These are phyloP conservation scores for Fusarium vanettenii DNA, from an alignment of 2,329 filamentous ascomycete species.

Conservation along the genomic window DNA sequence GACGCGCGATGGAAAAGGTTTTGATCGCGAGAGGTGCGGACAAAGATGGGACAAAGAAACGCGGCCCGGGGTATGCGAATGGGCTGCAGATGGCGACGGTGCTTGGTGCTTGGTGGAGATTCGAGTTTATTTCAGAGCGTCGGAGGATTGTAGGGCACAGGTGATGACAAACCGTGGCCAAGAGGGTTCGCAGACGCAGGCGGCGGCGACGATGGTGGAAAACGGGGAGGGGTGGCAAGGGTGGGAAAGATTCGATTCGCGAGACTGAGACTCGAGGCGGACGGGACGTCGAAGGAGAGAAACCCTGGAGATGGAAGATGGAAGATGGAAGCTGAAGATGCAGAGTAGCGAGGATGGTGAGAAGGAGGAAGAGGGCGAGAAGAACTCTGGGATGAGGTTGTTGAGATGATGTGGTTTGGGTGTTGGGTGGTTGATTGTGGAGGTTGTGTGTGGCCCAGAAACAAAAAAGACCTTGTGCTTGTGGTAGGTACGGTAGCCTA, in stretches of 20 bases:
- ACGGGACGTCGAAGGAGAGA: slow-evolving; percentile 27
- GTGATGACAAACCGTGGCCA: slow-evolving; percentile 39
- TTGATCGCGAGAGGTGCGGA: slow-evolving; percentile 28
- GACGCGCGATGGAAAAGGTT: slow-evolving; percentile 32
- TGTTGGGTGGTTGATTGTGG: slow-evolving; percentile 21
- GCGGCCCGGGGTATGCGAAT: slow-evolving; percentile 4
- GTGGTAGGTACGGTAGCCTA: neutral
- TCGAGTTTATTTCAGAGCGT: slow-evolving; percentile 11
- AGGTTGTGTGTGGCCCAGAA: slow-evolving; percentile 15
- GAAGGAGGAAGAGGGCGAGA: slow-evolving; percentile 13
- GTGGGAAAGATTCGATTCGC: slow-evolving; percentile 17
- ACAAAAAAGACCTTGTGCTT: slow-evolving; percentile 19
- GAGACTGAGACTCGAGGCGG: slow-evolving; percentile 3
- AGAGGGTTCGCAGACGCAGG: slow-evolving; percentile 37
- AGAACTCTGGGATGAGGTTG: slow-evolving; percentile 27
- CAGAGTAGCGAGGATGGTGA: slow-evolving; percentile 15
- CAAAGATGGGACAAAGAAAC: slow-evolving; percentile 15
- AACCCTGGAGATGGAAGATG: slow-evolving; percentile 14
- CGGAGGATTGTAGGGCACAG: slow-evolving; percentile 33
- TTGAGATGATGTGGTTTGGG: slow-evolving; percentile 36
- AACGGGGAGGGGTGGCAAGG: slow-evolving; percentile 39
- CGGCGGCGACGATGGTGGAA: slow-evolving; percentile 29
- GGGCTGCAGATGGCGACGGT: slow-evolving; percentile 25
- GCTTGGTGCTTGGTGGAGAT: slow-evolving; percentile 25
- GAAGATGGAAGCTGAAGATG: slow-evolving; percentile 25